phyloP scores from a whole-genome alignment of 1,284 basidiomycete species.

The Boletellus sp. region DNA sequence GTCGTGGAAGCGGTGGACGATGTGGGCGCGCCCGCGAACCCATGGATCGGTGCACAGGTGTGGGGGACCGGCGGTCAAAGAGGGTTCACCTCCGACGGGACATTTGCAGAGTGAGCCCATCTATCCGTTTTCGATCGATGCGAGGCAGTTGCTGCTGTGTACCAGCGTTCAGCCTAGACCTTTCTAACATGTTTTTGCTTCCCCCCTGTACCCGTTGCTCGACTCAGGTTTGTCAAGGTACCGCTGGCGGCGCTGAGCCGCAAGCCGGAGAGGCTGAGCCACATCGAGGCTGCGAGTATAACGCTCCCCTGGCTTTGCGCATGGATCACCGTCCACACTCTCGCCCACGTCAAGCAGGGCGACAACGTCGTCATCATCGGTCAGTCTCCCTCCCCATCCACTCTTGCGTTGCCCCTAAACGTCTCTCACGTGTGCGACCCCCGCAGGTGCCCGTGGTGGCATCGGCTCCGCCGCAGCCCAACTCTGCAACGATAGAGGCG shows the following conservation, averaged over 20 bases:
- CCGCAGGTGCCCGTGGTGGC: constrained; percentile 32
- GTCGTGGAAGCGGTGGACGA: constrained; percentile 31
- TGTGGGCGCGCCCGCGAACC: constrained; percentile 12
- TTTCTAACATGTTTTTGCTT: neutral
- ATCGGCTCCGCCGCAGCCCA: constrained; percentile 36
- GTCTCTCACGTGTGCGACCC: neutral
- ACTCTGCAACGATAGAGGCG: constrained; percentile 30
- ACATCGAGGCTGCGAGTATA: constrained; percentile 32
- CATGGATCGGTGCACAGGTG: constrained; percentile 30
- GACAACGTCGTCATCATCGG: constrained; percentile 35
- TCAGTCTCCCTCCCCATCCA: too few species aligned
- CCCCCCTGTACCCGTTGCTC: neutral
- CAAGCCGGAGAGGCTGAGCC: constrained; percentile 27
- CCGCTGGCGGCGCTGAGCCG: constrained; percentile 29
- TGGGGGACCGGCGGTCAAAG: constrained; percentile 34
- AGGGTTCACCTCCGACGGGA: constrained; percentile 33
- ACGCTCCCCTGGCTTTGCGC: constrained; percentile 36
- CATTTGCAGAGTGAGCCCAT: constrained; percentile 33
- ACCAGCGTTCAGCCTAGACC: too few species aligned
- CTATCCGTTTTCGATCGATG: neutral
- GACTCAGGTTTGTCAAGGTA: constrained; percentile 28
- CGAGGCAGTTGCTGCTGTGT: neutral
- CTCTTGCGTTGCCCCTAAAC: neutral
- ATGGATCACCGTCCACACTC: constrained; percentile 36
- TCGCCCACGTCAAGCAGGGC: constrained; percentile 32